Evolutionary conservation across 306 rosid species (phyloP).

Genomic region (Castanea mollissima): DNA sequence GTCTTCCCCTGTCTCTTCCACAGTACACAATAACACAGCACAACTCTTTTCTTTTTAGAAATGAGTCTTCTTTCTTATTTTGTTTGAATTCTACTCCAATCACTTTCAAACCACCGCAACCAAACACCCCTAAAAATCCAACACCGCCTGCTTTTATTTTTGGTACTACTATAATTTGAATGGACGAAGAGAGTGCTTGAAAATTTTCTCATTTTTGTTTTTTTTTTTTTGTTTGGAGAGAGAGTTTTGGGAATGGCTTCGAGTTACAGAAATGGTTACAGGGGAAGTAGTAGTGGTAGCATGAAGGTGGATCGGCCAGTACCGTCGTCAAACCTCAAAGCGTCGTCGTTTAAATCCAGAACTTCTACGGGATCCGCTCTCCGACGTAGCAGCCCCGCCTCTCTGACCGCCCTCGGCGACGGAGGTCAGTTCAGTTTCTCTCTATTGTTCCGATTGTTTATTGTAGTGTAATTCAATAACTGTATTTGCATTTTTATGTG

Average conservation of each 20-base stretch:
- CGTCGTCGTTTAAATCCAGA: conserved; percentile 45
- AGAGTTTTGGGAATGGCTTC: conserved; percentile 12
- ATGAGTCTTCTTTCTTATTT: neutral
- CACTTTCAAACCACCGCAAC: conserved; percentile 15
- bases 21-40: neutral
- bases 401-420: conserved; percentile 16
- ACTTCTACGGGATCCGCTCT: conserved; percentile 42
- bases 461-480: too few relatives aligned
- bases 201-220: too few relatives aligned
- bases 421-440: conserved; percentile 35
- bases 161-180: neutral
- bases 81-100: neutral
- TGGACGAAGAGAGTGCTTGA: neutral
- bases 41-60: too few relatives aligned
- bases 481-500: neutral
- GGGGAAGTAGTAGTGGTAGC: conserved; percentile 1
- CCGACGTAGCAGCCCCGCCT: conserved; percentile 41
- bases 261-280: conserved; percentile 25
- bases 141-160: neutral
- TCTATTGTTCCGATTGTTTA: too few relatives aligned
- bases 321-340: conserved; percentile 20
- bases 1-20: conserved; percentile 18
- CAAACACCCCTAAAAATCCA: neutral
- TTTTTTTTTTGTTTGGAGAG: neutral
- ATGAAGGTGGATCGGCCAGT: conserved; percentile 46